A percentile compares a stretch with the other conserved stretches of the same genome.
Evolutionary conservation across 2,329 filamentous ascomycete genomes (phyloP).

Genomic region (Ceratocystis albifundus): DNA sequence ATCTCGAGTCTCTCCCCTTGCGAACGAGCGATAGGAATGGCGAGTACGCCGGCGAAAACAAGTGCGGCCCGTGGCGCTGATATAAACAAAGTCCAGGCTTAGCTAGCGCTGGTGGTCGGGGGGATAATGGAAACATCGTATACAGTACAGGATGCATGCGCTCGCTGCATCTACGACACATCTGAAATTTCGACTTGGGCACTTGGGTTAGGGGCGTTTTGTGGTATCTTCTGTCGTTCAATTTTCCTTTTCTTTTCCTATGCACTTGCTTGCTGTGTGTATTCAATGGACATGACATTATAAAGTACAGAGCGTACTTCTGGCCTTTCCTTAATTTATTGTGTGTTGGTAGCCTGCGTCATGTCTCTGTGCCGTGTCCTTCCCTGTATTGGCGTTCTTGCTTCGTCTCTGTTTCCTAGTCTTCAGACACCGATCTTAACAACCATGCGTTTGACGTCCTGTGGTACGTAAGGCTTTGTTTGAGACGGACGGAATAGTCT

Average conservation of each 20-base stretch:
- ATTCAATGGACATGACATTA: neutral
- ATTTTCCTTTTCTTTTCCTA: neutral
- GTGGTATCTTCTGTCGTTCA: neutral
- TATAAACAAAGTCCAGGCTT: no score
- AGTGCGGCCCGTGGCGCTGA: neutral
- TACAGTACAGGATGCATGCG: neutral
- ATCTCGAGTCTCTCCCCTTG: neutral
- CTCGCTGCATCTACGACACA: neutral
- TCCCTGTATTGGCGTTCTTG: neutral
- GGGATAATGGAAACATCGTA: neutral
- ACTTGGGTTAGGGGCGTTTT: conserved; percentile 6
- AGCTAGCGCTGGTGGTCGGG: no score
- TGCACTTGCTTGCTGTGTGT: neutral
- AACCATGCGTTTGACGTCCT: no score
- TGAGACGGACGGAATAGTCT: no score
- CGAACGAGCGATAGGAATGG: neutral
- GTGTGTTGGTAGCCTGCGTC: neutral
- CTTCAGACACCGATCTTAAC: no score
- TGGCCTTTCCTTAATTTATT: neutral
- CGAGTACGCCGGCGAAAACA: neutral
- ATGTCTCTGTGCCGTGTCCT: neutral
- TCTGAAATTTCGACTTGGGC: conserved; percentile 3
- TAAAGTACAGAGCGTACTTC: neutral
- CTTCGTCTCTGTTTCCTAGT: neutral
- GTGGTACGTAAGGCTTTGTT: no score